Conservation (phyloP, 345 rosid species). For the Euphorbia peplus region DNA sequence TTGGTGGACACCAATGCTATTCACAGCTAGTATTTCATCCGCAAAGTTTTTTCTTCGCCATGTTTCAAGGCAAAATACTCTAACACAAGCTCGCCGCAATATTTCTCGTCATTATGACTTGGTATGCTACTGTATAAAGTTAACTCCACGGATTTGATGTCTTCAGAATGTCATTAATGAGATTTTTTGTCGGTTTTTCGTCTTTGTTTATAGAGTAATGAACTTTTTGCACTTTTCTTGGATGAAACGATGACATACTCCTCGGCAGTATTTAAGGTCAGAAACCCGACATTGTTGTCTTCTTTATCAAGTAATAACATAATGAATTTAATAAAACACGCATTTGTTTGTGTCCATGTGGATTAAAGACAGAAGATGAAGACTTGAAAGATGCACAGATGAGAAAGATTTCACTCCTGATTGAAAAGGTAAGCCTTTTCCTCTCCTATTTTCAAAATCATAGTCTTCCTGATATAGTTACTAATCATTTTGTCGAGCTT, state of each 20-base stretch:
- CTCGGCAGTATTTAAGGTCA: slow-evolving; percentile 76
- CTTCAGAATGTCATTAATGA: background rate
- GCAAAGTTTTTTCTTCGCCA: slow-evolving; percentile 76
- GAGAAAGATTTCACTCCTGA: slow-evolving; percentile 65
- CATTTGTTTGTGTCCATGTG: background rate
- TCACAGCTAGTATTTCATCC: slow-evolving; percentile 70
- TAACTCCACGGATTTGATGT: background rate
- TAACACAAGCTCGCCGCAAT: slow-evolving; percentile 91
- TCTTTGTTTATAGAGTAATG: slow-evolving; percentile 57
- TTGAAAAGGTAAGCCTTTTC: slow-evolving; percentile 52
- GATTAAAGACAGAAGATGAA: slow-evolving; percentile 54
- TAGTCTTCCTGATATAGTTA: background rate
- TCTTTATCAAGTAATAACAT: background rate
- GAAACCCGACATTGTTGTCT: background rate
- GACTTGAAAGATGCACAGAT: slow-evolving; percentile 69
- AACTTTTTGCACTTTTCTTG: slow-evolving; percentile 69
- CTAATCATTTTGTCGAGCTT: background rate
- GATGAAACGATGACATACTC: slow-evolving; percentile 93
- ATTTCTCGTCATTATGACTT: slow-evolving; percentile 88
- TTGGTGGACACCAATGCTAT: slow-evolving; percentile 90
- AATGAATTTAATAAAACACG: background rate
- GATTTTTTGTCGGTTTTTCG: background rate
- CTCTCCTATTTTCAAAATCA: background rate
- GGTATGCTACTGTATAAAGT: slow-evolving; percentile 36
- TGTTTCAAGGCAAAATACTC: slow-evolving; percentile 66